phyloP scores from a whole-genome alignment of 345 rosid genomes.

The Corymbia maculata region DNA sequence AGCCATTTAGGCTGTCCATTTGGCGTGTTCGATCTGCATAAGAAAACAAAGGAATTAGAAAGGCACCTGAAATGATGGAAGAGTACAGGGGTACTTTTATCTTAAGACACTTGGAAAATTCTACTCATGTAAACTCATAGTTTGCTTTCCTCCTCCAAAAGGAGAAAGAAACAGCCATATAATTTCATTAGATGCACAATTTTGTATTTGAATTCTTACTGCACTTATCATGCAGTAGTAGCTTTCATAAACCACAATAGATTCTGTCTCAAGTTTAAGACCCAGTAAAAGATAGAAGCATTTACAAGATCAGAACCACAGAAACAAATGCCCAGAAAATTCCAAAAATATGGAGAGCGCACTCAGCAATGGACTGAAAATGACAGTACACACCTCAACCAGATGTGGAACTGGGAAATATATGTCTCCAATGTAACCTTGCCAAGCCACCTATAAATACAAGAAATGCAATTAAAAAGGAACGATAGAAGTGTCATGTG shows the following conservation, averaged over 20 bases:
- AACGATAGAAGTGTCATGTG: background rate
- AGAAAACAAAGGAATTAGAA: background rate
- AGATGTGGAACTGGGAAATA: slow-evolving; percentile 93
- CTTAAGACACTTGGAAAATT: background rate
- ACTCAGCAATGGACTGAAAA: background rate
- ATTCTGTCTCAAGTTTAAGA: background rate
- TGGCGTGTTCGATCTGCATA: slow-evolving; percentile 67
- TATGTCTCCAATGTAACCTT: slow-evolving; percentile 90
- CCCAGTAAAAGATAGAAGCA: background rate
- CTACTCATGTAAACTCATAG: background rate
- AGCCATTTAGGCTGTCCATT: slow-evolving; percentile 99
- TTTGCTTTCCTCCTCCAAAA: background rate
- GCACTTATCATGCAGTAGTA: background rate
- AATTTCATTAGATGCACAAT: background rate
- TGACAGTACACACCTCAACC: slow-evolving; percentile 70
- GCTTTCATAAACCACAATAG: background rate
- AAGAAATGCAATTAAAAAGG: slow-evolving; percentile 2
- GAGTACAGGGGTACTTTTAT: background rate
- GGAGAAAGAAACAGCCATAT: background rate
- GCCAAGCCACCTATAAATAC: slow-evolving; percentile 78
- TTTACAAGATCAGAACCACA: background rate
- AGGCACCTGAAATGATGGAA: background rate
- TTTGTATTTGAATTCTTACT: background rate
- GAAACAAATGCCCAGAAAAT: background rate
- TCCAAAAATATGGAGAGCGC: background rate